These are phyloP conservation scores for Penicillium sp. DNA, from an alignment of 2,329 filamentous ascomycete genomes.

Conservation along the genomic window DNA sequence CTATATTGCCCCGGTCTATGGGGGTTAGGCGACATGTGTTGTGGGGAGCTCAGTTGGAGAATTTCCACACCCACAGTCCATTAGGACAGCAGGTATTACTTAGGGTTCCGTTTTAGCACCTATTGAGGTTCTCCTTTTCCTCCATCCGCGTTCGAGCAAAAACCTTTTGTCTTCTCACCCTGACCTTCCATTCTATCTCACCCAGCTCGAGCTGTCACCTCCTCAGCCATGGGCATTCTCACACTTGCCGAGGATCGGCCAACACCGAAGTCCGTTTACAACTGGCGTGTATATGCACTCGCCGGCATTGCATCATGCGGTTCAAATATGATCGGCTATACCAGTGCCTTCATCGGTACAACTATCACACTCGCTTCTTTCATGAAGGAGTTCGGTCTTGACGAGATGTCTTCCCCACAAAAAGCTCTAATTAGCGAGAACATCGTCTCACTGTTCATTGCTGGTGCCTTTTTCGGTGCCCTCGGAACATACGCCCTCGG, in stretches of 20 bases:
- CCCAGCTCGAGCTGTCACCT: slow-evolving; percentile 9
- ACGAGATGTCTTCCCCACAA: slow-evolving; percentile 45
- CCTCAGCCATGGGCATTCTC: slow-evolving; percentile 33
- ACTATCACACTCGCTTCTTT: slow-evolving; percentile 70
- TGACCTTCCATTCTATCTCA: neutral
- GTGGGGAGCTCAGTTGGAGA: slow-evolving; percentile 28
- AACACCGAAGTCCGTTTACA: slow-evolving; percentile 57
- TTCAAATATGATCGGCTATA: slow-evolving; percentile 60
- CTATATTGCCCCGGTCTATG: slow-evolving; percentile 30
- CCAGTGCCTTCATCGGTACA: slow-evolving; percentile 75
- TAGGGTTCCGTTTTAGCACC: slow-evolving; percentile 16
- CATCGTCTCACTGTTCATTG: slow-evolving; percentile 75
- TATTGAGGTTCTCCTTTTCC: slow-evolving; percentile 2
- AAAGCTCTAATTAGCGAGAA: slow-evolving; percentile 65
- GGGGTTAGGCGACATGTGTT: slow-evolving; percentile 23
- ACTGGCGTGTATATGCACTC: slow-evolving; percentile 58
- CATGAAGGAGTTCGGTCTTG: slow-evolving; percentile 63
- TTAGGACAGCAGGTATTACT: slow-evolving; percentile 17
- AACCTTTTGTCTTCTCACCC: neutral
- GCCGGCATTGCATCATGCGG: slow-evolving; percentile 56
- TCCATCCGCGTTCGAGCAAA: slow-evolving; percentile 9
- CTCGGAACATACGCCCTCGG: slow-evolving; percentile 62
- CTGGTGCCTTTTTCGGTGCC: slow-evolving; percentile 76
- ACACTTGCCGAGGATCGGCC: slow-evolving; percentile 47
- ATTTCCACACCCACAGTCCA: slow-evolving; percentile 20